Evolutionary conservation across 2,329 filamentous ascomycete genomes (phyloP).

Genomic region (Aspergillus fumigatus): DNA sequence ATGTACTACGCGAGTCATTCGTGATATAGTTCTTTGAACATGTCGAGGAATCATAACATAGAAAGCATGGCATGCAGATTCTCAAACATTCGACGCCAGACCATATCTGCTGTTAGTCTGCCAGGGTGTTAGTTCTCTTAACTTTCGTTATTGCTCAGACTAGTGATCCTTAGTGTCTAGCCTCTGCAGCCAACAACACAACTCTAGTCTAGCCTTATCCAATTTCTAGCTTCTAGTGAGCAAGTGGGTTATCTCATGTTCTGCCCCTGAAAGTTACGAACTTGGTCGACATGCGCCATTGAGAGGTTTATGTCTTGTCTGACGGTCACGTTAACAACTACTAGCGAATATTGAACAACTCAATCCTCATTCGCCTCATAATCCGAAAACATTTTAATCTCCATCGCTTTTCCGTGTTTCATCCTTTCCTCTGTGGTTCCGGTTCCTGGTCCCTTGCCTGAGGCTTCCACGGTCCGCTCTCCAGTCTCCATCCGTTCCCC

Average conservation of each 20-base stretch:
- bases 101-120: conserved; percentile 1
- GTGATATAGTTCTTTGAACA: neutral
- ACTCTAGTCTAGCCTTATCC: neutral
- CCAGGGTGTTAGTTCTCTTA: neutral
- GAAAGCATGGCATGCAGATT: conserved; percentile 4
- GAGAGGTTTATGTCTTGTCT: too few species aligned
- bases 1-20: neutral
- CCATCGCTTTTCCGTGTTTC: neutral
- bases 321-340: too few species aligned
- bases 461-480: neutral
- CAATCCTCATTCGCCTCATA: neutral
- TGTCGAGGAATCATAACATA: neutral
- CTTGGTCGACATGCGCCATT: neutral
- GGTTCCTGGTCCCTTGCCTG: neutral
- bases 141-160: neutral
- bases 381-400: neutral
- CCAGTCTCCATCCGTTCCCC: neutral
- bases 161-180: neutral
- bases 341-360: too few species aligned
- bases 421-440: neutral
- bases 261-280: neutral
- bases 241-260: neutral
- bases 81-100: conserved; percentile 9
- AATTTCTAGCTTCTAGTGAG: too few species aligned
- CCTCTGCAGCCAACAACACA: neutral